Evolutionary conservation across 441 rosid genomes (phyloP).

Genomic region (Adansonia rubrostipa): DNA sequence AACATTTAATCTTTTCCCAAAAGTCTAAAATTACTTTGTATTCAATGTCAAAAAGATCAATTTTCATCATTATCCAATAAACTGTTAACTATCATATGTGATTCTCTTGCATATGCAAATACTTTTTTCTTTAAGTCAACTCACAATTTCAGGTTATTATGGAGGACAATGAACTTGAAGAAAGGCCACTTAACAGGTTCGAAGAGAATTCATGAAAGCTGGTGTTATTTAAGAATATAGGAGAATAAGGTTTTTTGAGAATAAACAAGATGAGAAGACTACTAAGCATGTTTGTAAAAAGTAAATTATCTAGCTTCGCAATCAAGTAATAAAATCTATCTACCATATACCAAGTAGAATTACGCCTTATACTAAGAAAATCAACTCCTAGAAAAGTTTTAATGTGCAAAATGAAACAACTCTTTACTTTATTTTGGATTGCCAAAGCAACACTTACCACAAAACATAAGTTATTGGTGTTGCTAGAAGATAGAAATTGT

Average conservation of each 20-base stretch:
- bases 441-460: no score
- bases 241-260: conserved; percentile 72
- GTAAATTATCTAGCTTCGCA: no score
- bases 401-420: no score
- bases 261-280: conserved; percentile 71
- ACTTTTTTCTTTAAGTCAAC: conserved; percentile 66
- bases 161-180: conserved; percentile 81
- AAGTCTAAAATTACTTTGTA: conserved; percentile 32
- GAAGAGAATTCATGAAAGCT: conserved; percentile 83
- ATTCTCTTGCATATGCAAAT: conserved; percentile 69
- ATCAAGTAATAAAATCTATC: no score
- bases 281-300: no score
- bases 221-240: conserved; percentile 80
- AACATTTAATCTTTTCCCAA: conserved; percentile 37
- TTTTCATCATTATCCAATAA: conserved; percentile 46
- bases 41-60: conserved; percentile 39
- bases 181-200: conserved; percentile 74
- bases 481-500: no score
- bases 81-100: conserved; percentile 58
- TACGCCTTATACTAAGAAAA: no score
- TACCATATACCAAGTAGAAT: no score
- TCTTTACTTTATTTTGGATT: no score
- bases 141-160: conserved; percentile 75
- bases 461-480: no score
- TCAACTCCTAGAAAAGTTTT: no score